Base-by-base conservation (phyloP, 805 yeast genomes). In the Millerozyma acaciae region DNA sequence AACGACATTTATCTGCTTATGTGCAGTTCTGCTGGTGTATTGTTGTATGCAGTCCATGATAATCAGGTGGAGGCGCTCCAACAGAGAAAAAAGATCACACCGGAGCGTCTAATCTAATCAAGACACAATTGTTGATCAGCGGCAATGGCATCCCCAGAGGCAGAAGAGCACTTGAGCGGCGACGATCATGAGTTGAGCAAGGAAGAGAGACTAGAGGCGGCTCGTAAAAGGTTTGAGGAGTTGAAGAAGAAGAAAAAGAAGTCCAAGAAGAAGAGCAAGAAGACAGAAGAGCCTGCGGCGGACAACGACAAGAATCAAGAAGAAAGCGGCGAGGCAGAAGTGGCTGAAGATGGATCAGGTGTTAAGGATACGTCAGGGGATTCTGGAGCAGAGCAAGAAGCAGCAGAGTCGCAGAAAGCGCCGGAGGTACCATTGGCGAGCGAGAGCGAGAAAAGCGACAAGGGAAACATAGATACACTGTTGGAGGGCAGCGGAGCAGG, bases 181-280 rank as follows among this genome's bases (percentile, higher is more conserved):
- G 58, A 50, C 33, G 46, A 38, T 21, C 34, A 37, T 18, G 63
- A 56, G 41, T 62, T 62, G 26, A 57, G 57, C 30, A 71, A 78
- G 41, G 77, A 74, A 30, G 84, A 78, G 50, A 75, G 78, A 53
- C 64, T 84, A 31, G 87, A 80, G 43, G 82, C 81, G 2, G 93
- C 90, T 4, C 73, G 83, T 48, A 81, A 79, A 61, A 74, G 79
- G 68, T 76, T 68, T 44, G 88, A 82, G 38, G 85, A 80, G 47
- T 60, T 83, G 65, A 83, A 76, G 57, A 68, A 66, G 57, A 68
- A 65, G 43, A 65, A 68, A 50, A 65, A 78, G 64, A 75, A 75
- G 58, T 68, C 68, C 56, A 67, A 62, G 52, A 74, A 69, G 52
- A 72, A 67, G 50, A 66, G 68, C 55, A 65, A 65, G 57, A 59